Evolutionary conservation across 2,329 filamentous ascomycete species (phyloP).

Genomic region (Dothiorella sarmentorum): DNA sequence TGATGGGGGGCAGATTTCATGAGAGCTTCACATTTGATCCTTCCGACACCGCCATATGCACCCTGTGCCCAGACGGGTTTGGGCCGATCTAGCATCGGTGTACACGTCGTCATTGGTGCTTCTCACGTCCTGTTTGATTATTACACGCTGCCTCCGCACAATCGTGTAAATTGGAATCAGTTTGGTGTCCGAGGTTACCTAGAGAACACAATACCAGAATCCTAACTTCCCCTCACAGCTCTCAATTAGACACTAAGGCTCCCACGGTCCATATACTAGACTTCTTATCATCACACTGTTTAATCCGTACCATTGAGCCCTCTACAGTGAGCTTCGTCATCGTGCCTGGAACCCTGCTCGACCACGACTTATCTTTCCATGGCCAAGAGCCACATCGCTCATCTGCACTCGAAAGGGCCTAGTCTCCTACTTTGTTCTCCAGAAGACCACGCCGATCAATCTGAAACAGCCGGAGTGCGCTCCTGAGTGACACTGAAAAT

Average conservation of each 20-base stretch:
- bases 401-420: neutral
- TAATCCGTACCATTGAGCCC: neutral
- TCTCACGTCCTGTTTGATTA: neutral
- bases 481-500: neutral
- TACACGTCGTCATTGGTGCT: neutral
- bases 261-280: too few species aligned
- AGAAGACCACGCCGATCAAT: neutral
- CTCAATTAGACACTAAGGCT: too few species aligned
- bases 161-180: too few species aligned
- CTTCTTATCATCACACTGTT: too few species aligned
- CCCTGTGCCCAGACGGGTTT: neutral
- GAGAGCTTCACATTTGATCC: neutral
- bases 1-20: too few species aligned
- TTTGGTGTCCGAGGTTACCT: too few species aligned
- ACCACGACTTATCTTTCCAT: neutral
- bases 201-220: too few species aligned
- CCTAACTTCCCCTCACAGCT: too few species aligned
- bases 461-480: neutral
- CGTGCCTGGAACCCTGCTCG: neutral
- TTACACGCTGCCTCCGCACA: neutral
- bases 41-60: neutral
- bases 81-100: neutral
- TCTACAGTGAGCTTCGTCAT: neutral
- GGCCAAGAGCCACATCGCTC: neutral
- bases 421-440: neutral